Conservation (phyloP, 495 filamentous ascomycete species). For the Recurvomyces mirabilis region DNA sequence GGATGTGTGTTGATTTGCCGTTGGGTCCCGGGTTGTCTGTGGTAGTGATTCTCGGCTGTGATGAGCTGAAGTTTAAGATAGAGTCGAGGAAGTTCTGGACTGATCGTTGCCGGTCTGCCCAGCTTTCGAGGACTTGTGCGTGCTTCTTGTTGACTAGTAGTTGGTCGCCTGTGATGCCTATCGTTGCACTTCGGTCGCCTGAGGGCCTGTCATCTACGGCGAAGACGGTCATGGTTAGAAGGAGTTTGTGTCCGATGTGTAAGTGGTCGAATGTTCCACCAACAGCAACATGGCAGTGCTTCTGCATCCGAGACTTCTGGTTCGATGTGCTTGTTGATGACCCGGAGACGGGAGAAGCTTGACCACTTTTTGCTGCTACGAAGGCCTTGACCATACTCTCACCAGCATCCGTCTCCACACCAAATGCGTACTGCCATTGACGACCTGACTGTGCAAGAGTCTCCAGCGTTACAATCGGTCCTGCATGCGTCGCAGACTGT, state of each 20-base stretch:
- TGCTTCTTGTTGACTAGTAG: conserved; percentile 82
- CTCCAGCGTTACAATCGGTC: conserved; percentile 52
- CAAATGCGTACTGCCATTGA: conserved; percentile 61
- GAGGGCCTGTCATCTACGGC: conserved; percentile 41
- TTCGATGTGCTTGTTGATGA: background rate
- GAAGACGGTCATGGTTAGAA: conserved; percentile 74
- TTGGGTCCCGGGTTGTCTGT: conserved; percentile 36
- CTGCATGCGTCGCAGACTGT: too few species aligned
- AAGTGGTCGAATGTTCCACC: conserved; percentile 96
- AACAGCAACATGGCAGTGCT: conserved; percentile 56
- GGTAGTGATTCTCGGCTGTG: conserved; percentile 18
- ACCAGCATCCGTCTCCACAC: conserved; percentile 49
- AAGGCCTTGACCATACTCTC: conserved; percentile 30
- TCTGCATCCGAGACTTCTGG: conserved; percentile 5
- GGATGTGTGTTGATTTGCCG: conserved; percentile 40
- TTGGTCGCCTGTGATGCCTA: conserved; percentile 81
- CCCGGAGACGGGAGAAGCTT: background rate
- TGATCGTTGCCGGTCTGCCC: conserved; percentile 57
- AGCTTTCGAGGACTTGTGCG: conserved; percentile 64
- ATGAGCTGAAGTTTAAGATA: conserved; percentile 49
- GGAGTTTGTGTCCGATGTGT: conserved; percentile 88
- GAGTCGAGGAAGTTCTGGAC: conserved; percentile 61
- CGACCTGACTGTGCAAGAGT: conserved; percentile 53
- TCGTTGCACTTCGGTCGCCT: conserved; percentile 45
- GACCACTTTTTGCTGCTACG: conserved; percentile 16